Base-by-base conservation (phyloP, 257 asterid species). In the Handroanthus guayacan region DNA sequence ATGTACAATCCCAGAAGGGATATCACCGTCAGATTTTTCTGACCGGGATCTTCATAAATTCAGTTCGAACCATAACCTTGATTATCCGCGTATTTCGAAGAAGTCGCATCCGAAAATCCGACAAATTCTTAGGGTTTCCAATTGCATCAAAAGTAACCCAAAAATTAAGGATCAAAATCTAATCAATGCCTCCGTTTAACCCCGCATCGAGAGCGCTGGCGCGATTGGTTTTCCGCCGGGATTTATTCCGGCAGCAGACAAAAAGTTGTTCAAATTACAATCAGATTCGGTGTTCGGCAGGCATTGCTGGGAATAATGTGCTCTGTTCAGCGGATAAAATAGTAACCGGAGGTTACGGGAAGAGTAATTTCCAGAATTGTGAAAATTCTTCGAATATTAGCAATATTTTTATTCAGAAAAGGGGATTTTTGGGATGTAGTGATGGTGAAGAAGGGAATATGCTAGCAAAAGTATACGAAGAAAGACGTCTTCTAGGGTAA, bases 341-440 rank as follows among this genome's bases (percentile, higher is more conserved):
- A 7, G 58, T 57, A 9, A 43, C 60, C 56, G 47, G 62, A 52
- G 70, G 80, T 72, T 62, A 13, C 78, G 62, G 68, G 83, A 62
- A 66, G 55, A 18, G 31, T 56, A 51, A 41, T 72, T 58, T 41
- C n/a, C 62, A 9, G 62, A 84, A 73, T 72, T 62, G 39, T 69
- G 77, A 81, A 56, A 66, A 45, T 69, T 74, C 61, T 63, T 61
- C 78, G 77, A 55, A 65, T 44, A 31, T 45, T 71, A 67, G 69
- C 67, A 52, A 63, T 55, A 37, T 55, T 39, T 38, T 71, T 75
- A 45, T 70, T 36, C 95, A 93, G 77, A 87, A 74, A 82, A 89
- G 99, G 77, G 83, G 85, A 52, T 95, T 95, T 84, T 80, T 95
- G 86, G 98, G 99, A 48, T 87, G 94, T 64, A 90, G 93, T 48